These are phyloP conservation scores for Carex myosuroides DNA, from an alignment of 176 grass and related monocot species.

Conservation along the genomic window DNA sequence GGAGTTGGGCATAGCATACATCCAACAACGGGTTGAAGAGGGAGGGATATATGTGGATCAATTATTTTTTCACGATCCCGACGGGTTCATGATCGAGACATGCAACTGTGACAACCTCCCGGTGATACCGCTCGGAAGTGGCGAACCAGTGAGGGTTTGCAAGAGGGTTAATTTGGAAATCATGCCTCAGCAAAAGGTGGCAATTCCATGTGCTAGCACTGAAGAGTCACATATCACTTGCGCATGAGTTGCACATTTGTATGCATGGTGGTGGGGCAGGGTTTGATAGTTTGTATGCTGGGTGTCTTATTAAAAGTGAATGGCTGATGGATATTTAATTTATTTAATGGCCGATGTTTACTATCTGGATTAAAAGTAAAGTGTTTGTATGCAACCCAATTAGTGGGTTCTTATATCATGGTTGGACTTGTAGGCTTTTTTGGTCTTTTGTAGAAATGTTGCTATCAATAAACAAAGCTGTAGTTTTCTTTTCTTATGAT, in stretches of 20 bases:
- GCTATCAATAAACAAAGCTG: not conserved
- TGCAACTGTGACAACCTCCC: constrained; percentile 90
- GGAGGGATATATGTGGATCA: constrained; percentile 72
- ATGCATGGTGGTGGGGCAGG: not conserved
- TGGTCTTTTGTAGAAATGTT: not conserved
- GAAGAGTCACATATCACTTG: constrained; percentile 7
- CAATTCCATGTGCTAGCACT: not conserved
- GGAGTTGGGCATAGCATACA: constrained; percentile 45
- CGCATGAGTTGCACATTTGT: not conserved
- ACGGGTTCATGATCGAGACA: constrained; percentile 90
- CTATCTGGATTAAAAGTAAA: not conserved
- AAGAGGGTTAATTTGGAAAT: constrained; percentile 16
- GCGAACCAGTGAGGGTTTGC: not conserved
- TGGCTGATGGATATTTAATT: not conserved
- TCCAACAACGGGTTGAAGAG: constrained; percentile 54
- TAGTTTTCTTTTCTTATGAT: not conserved
- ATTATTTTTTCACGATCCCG: constrained; percentile 93
- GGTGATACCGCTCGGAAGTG: constrained; percentile 41
- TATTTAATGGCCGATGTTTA: not conserved
- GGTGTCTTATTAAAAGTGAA: not conserved
- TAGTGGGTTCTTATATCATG: not conserved
- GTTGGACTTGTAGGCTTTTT: not conserved
- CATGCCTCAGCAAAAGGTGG: constrained; percentile 3
- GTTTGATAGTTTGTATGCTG: too few relatives aligned
- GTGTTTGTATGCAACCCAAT: not conserved